Conservation (phyloP, 257 asterid genomes). For the Fraxinus pennsylvanica region DNA sequence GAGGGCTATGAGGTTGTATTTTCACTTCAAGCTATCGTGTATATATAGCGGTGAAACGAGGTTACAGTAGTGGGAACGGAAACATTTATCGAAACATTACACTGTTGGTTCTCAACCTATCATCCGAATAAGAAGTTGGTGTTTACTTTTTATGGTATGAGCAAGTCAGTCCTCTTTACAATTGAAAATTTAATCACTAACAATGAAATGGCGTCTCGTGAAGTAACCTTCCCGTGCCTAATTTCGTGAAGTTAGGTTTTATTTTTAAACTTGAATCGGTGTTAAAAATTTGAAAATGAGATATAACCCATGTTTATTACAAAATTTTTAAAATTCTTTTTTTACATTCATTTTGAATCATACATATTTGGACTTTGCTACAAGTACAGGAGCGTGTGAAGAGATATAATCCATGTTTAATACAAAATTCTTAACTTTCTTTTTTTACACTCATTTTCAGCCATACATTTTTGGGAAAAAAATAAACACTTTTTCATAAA, state of each 20-base stretch:
- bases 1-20: neutral
- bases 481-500: too few species aligned
- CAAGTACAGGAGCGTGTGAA: too few species aligned
- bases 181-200: neutral
- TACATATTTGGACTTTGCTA: too few species aligned
- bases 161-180: neutral
- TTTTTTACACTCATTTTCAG: too few species aligned
- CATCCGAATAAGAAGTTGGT: neutral
- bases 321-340: too few species aligned
- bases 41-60: constrained; percentile 18
- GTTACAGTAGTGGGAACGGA: neutral
- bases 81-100: too few species aligned
- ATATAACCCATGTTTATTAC: too few species aligned
- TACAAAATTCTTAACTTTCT: too few species aligned
- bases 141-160: neutral
- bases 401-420: neutral
- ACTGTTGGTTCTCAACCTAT: neutral
- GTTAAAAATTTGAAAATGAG: neutral
- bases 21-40: neutral
- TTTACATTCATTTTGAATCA: too few species aligned
- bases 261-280: too few species aligned
- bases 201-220: neutral
- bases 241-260: neutral
- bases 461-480: too few species aligned
- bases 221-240: neutral